Conservation (phyloP, 305 asterid species). For the Stenogyne calaminthoides region DNA sequence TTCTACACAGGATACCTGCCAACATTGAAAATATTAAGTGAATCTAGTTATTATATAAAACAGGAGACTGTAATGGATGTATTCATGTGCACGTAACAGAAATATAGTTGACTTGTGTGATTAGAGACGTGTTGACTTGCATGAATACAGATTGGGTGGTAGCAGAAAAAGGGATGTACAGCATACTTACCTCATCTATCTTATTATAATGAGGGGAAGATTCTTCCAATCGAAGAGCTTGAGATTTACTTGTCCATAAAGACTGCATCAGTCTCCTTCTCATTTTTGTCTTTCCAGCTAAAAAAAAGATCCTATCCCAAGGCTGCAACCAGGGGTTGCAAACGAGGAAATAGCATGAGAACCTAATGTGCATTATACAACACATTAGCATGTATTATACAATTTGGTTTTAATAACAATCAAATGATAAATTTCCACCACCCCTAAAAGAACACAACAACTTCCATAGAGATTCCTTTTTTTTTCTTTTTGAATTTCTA, state of each 20-base stretch:
- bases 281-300: slow-evolving; percentile 78
- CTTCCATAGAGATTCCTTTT: slow-evolving; percentile 13
- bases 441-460: slow-evolving; percentile 19
- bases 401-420: slow-evolving; percentile 13
- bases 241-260: slow-evolving; percentile 95
- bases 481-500: not conserved
- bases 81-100: slow-evolving; percentile 22
- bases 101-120: slow-evolving; percentile 20
- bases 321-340: slow-evolving; percentile 94
- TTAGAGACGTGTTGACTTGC: slow-evolving; percentile 11
- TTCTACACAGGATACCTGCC: slow-evolving; percentile 89
- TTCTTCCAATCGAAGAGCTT: slow-evolving; percentile 81
- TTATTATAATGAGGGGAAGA: slow-evolving; percentile 65
- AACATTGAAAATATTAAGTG: slow-evolving; percentile 34
- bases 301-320: slow-evolving; percentile 99
- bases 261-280: slow-evolving; percentile 88
- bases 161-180: slow-evolving; percentile 24
- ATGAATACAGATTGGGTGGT: slow-evolving; percentile 23
- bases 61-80: slow-evolving; percentile 14
- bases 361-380: slow-evolving; percentile 49
- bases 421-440: slow-evolving; percentile 25
- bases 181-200: slow-evolving; percentile 70
- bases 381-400: slow-evolving; percentile 28
- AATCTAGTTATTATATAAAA: slow-evolving; percentile 15
- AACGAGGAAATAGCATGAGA: slow-evolving; percentile 82